Conservation (phyloP, 441 rosid species). For the Manihot esculenta region DNA sequence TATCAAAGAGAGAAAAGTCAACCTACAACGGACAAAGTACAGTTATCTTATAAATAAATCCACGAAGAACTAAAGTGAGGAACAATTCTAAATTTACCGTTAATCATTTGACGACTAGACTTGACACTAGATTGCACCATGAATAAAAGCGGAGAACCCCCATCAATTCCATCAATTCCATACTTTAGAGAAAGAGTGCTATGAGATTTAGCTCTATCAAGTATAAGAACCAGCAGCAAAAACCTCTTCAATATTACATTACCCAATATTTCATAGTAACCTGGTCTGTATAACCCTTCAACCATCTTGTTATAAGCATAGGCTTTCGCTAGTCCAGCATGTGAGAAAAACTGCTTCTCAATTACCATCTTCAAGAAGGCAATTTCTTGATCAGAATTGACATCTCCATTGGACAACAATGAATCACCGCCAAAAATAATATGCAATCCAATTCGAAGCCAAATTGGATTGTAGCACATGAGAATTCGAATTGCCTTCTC, state of each 20-base stretch:
- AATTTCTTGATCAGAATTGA: constrained; percentile 49
- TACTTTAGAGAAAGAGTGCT: constrained; percentile 72
- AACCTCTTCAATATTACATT: constrained; percentile 79
- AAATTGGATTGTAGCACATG: constrained; percentile 69
- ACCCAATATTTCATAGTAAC: constrained; percentile 87
- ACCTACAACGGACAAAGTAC: constrained; percentile 17
- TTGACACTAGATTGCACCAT: constrained; percentile 51
- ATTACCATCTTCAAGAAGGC: constrained; percentile 74
- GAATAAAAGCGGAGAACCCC: constrained; percentile 89
- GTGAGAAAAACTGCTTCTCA: constrained; percentile 74
- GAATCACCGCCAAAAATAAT: constrained; percentile 85
- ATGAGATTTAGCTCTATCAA: constrained; percentile 80
- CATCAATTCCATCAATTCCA: constrained; percentile 92
- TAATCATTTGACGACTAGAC: constrained; percentile 74
- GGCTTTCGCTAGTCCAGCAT: constrained; percentile 65
- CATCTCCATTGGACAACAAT: constrained; percentile 52
- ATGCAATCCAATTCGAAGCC: constrained; percentile 83
- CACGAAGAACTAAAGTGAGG: not conserved
- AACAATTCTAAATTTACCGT: constrained; percentile 48
- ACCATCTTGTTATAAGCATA: constrained; percentile 93
- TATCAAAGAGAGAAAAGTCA: constrained; percentile 34
- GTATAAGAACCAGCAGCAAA: constrained; percentile 70
- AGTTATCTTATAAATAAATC: constrained; percentile 22
- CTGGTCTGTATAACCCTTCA: constrained; percentile 89
- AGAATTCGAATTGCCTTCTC: constrained; percentile 62